Base-by-base conservation (phyloP, 2,329 filamentous ascomycete genomes). In the Teratosphaeria viscida region DNA sequence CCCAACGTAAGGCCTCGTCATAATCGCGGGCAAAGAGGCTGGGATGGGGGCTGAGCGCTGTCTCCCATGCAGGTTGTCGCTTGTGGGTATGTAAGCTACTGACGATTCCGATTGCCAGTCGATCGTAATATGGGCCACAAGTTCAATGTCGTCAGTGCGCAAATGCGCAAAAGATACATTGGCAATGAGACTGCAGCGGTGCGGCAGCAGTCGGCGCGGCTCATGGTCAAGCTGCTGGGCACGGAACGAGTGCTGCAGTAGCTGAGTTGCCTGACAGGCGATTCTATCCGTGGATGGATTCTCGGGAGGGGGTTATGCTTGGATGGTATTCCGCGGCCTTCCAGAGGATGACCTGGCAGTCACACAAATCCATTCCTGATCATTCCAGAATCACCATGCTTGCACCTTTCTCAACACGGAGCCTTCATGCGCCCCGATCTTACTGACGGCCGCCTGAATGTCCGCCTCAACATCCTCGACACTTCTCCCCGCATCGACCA, bases 401-500 rank as follows among this genome's bases (percentile, higher is more conserved):
- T 27, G 49, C n/a, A 62, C 53, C 27, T 49, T 49, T 23, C 59
- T 43, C 43, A 63, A 34, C 8, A 19, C 26, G 6, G n/a, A 35
- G n/a, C 26, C 26, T 5, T 39, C 26, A 7, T 29, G 11, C 7
- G 63, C 57, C 14, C 62, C 59, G 19, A 52, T 27, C 52, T 52
- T 54, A 61, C 56, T 59, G 23, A 61, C 59, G 26, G 52, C 29
- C 39, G 64, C 59, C 54, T 52, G 63, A 62, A 43, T 68, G 47
- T 59, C 65, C 60, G 16, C 63, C 32, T 78, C 76, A 11, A 86
- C 83, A 37, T 79, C 76, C 32, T 82, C 78, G 19, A 83, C 64
- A 8, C 74, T 64, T 37, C 69, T 72, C 2, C 81, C 81, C 3
- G 82, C 84, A 75, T 87, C 77, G 55, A 86, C 74, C 5, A 77